Evolutionary conservation across 306 rosid genomes (phyloP).

Genomic region (Styphnolobium japonicum): DNA sequence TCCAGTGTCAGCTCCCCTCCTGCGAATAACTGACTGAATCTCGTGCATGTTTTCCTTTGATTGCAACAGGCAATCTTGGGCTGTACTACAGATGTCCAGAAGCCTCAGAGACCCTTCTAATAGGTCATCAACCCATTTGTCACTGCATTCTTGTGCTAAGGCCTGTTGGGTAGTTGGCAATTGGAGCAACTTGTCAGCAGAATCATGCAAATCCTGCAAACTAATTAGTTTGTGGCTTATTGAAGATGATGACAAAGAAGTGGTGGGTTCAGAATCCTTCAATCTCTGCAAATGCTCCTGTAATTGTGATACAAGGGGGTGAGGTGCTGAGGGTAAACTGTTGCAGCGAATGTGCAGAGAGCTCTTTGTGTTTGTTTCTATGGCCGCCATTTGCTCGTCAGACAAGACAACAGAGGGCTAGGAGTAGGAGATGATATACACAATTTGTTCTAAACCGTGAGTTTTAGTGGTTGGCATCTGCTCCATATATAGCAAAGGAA

Average conservation of each 20-base stretch:
- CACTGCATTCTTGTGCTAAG: conserved; percentile 9
- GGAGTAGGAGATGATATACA: conserved; percentile 3
- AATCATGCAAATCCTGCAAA: conserved; percentile 34
- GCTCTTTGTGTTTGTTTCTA: conserved; percentile 30
- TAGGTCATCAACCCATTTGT: conserved; percentile 20
- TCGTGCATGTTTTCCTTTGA: conserved; percentile 30
- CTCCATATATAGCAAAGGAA: conserved; percentile 28
- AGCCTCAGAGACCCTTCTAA: conserved; percentile 31
- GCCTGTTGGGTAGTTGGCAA: conserved; percentile 22
- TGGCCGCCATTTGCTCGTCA: conserved; percentile 26
- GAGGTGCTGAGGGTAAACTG: conserved; percentile 40
- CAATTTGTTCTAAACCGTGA: conserved; percentile 12
- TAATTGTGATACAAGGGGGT: conserved; percentile 36
- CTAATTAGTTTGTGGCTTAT: conserved; percentile 14
- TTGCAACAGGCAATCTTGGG: conserved; percentile 30
- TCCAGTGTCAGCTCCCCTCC: conserved; percentile 22
- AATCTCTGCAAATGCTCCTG: conserved; percentile 27
- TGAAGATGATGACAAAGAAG: conserved; percentile 26
- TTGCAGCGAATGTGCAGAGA: conserved; percentile 35
- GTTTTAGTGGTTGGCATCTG: conserved; percentile 12
- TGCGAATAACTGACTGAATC: conserved; percentile 29
- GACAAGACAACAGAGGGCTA: not conserved
- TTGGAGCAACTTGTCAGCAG: conserved; percentile 33
- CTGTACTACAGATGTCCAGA: conserved; percentile 32
- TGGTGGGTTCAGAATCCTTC: conserved; percentile 33